Percentiles rank a stretch among this genome's conserved stretches.
Evolutionary conservation across 2,329 filamentous ascomycete species (phyloP).

Genomic region (Pseudopyrenochaeta lycopersici): DNA sequence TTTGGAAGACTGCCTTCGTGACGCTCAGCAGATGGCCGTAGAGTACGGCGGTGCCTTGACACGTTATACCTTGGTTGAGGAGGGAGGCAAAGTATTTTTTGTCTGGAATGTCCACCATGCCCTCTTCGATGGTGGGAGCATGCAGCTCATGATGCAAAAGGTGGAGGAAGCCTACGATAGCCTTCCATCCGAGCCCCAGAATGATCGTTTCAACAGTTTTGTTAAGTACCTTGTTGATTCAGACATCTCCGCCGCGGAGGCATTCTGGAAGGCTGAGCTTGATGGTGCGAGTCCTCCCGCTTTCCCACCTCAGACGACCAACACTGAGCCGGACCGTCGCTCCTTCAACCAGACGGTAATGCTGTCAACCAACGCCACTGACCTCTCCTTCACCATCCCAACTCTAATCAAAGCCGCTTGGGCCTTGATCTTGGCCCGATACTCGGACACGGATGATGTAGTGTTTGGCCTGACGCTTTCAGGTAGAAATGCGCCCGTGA

Average conservation of each 20-base stretch:
- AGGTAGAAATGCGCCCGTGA: slow-evolving; percentile 47
- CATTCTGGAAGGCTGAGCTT: too few relatives aligned
- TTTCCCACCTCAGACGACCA: too few relatives aligned
- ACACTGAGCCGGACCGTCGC: too few relatives aligned
- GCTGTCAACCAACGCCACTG: too few relatives aligned
- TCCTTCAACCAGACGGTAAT: too few relatives aligned
- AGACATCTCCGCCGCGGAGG: too few relatives aligned
- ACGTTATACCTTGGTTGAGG: not conserved
- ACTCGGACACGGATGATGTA: not conserved
- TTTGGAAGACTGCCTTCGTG: not conserved
- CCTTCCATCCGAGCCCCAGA: too few relatives aligned
- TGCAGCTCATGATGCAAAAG: not conserved
- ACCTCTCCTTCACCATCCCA: not conserved
- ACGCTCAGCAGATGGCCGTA: not conserved
- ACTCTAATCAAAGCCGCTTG: slow-evolving; percentile 50
- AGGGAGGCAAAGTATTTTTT: not conserved
- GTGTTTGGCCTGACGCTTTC: slow-evolving; percentile 51
- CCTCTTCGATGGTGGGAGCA: not conserved
- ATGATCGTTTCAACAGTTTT: too few relatives aligned
- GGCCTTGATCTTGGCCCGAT: slow-evolving; percentile 29
- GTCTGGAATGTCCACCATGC: not conserved
- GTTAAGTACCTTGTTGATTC: too few relatives aligned
- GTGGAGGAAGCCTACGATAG: not conserved
- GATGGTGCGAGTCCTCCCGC: too few relatives aligned
- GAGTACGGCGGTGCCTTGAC: not conserved